Evolutionary conservation across 257 asterid species (phyloP).

Genomic region (Phtheirospermum japonicum): DNA sequence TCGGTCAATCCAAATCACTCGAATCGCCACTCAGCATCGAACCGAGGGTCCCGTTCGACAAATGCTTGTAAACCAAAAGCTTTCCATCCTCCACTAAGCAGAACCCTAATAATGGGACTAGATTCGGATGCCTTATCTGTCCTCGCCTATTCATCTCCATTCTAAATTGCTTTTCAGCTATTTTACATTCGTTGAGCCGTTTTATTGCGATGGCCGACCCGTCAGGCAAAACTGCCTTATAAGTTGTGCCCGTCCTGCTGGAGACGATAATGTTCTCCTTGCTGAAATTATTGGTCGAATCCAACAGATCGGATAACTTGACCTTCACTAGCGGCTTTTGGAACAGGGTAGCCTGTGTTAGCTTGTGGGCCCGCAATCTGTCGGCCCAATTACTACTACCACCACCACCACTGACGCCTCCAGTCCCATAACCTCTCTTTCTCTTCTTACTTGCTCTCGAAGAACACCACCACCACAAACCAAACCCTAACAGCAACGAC

Average conservation of each 20-base stretch:
- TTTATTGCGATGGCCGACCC: conserved; percentile 63
- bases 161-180: conserved; percentile 56
- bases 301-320: conserved; percentile 51
- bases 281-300: conserved; percentile 47
- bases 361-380: conserved; percentile 44
- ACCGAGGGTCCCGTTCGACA: conserved; percentile 52
- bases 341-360: conserved; percentile 55
- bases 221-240: conserved; percentile 54
- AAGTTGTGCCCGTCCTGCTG: conserved; percentile 51
- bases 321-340: conserved; percentile 63
- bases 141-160: conserved; percentile 63
- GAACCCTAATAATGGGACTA: conserved; percentile 61
- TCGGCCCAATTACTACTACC: conserved; percentile 37
- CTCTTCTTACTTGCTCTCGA: conserved; percentile 34
- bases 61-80: conserved; percentile 59
- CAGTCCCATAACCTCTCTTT: conserved; percentile 31
- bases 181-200: conserved; percentile 46
- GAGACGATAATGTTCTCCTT: conserved; percentile 37
- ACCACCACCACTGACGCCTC: conserved; percentile 31
- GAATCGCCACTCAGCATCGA: conserved; percentile 36
- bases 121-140: conserved; percentile 67
- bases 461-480: conserved; percentile 58
- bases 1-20: conserved; percentile 46
- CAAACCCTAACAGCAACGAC: conserved; percentile 50
- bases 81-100: conserved; percentile 69